phyloP scores from a whole-genome alignment of 768 basidiomycete species.

The Rossbeevera mucosa region DNA sequence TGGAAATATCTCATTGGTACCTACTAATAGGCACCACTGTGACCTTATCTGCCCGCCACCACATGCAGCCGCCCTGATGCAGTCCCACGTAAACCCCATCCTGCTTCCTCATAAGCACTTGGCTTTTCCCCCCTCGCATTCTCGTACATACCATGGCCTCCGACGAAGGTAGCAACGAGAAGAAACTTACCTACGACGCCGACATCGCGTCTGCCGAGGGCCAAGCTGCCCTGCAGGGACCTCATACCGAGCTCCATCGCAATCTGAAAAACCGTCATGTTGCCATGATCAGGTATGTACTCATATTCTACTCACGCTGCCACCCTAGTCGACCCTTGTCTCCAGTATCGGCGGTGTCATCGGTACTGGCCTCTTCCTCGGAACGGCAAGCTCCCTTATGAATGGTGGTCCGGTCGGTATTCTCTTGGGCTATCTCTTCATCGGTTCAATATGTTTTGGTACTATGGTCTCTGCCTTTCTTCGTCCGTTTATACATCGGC shows the following conservation, averaged over 20 bases:
- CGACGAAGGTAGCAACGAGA: constrained; percentile 1
- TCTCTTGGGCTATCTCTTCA: constrained; percentile 37
- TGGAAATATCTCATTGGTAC: no score
- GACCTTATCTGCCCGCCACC: neutral
- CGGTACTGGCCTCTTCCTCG: constrained; percentile 38
- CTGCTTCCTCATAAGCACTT: neutral
- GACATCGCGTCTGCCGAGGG: constrained; percentile 10
- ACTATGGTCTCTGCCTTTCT: constrained; percentile 30
- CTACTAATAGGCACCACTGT: no score
- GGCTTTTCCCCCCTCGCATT: neutral
- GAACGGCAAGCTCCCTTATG: constrained; percentile 31
- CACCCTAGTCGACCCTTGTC: neutral
- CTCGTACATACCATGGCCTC: constrained; percentile 8
- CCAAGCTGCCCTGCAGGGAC: neutral
- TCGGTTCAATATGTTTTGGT: constrained; percentile 36
- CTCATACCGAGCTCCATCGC: constrained; percentile 19
- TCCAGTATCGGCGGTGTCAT: constrained; percentile 36
- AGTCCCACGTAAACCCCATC: neutral
- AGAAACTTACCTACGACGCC: neutral
- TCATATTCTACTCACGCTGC: no score
- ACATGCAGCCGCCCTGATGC: neutral
- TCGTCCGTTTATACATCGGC: neutral
- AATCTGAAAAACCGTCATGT: constrained; percentile 33
- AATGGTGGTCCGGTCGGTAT: constrained; percentile 47
- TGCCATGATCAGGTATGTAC: constrained; percentile 32